phyloP scores from a whole-genome alignment of 805 yeast species.

The Naumovozyma dairenensis region DNA sequence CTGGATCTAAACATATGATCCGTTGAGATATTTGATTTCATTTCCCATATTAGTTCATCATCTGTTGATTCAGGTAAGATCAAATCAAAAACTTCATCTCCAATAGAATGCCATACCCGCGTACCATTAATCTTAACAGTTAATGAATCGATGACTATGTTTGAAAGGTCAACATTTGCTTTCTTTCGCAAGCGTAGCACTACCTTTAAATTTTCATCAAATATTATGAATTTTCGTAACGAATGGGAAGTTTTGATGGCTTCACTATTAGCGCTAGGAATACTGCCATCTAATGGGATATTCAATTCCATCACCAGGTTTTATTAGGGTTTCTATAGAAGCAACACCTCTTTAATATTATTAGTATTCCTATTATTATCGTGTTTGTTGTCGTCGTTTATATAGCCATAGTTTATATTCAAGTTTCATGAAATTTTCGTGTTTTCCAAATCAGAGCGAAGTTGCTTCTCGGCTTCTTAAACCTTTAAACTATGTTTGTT shows the following conservation, averaged over 20 bases:
- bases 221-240: constrained; percentile 19
- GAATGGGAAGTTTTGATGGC: constrained; percentile 10
- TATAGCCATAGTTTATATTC: no score
- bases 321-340: no score
- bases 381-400: no score
- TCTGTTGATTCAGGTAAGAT: constrained; percentile 1
- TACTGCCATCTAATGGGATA: constrained; percentile 12
- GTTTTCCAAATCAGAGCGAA: no score
- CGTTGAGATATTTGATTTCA: constrained; percentile 13
- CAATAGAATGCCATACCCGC: constrained; percentile 10
- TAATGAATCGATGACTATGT: constrained; percentile 6
- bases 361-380: no score
- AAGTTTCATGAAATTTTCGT: no score
- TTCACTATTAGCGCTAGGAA: constrained; percentile 4
- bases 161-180: not conserved
- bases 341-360: no score
- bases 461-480: no score
- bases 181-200: no score
- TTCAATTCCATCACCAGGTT: constrained; percentile 19
- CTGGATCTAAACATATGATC: constrained; percentile 20
- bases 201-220: constrained; percentile 24
- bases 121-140: constrained; percentile 25
- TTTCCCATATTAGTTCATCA: constrained; percentile 6
- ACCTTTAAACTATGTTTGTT: no score
- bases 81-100: constrained; percentile 4